phyloP scores from a whole-genome alignment of 768 basidiomycete genomes.

The Mycena belliarum region DNA sequence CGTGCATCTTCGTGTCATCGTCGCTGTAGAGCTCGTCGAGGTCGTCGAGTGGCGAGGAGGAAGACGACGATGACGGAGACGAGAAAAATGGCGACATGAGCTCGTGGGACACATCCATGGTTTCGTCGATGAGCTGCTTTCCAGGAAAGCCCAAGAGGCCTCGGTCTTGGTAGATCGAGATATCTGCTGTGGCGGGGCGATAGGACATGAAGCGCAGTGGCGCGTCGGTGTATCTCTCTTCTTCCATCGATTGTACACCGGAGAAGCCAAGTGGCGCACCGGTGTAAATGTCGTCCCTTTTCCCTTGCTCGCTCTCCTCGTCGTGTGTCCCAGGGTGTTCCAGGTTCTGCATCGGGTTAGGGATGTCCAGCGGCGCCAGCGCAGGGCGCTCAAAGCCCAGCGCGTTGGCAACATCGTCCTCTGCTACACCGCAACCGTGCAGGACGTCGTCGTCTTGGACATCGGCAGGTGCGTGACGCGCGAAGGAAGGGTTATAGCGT shows the following conservation, averaged over 20 bases:
- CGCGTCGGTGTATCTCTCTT: not conserved
- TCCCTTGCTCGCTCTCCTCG: not conserved
- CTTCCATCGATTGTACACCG: not conserved
- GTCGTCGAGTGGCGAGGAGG: not conserved
- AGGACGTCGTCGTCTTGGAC: too few relatives aligned
- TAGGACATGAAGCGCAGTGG: not conserved
- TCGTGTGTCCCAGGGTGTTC: too few relatives aligned
- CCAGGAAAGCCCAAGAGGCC: too few relatives aligned
- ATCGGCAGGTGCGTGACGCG: too few relatives aligned
- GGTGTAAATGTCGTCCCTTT: too few relatives aligned
- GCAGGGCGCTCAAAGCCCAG: constrained; percentile 9
- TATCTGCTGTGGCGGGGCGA: too few relatives aligned
- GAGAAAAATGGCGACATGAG: not conserved
- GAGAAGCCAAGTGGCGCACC: not conserved
- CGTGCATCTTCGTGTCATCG: not conserved
- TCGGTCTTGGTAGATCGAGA: too few relatives aligned
- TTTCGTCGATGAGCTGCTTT: too few relatives aligned
- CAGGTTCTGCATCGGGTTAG: not conserved
- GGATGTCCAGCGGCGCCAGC: constrained; percentile 11
- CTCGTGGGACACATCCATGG: not conserved
- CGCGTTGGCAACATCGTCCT: too few relatives aligned
- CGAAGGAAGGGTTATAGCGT: too few relatives aligned
- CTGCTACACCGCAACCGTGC: too few relatives aligned
- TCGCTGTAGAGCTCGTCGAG: not conserved
- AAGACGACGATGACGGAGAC: not conserved